Base-by-base conservation (phyloP, 192 early-diverging fungal species). In the Pilobolus umbonatus region DNA sequence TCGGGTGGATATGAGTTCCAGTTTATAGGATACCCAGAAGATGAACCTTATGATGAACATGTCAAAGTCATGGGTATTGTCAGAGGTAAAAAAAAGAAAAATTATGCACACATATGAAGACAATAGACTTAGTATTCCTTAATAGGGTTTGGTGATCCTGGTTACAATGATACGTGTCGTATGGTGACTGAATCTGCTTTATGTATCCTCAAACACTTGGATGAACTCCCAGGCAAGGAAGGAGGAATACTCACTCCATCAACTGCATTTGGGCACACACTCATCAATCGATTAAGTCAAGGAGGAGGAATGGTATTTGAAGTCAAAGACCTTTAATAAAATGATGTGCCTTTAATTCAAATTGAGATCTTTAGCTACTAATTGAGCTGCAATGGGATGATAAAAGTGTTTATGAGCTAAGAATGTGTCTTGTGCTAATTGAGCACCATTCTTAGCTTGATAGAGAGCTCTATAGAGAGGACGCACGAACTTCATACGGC, bases 401-500 rank as follows among this genome's bases (percentile, higher is more conserved):
- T 98, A 99, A 62, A 92, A 93, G 2, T 66, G 69, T 44, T 80
- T 81, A 66, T 93, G 64, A 50, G 85, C 73, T 64, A 76, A 32
- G 70, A 93, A 98, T 7, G 92, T 92, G 58, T 80, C 62, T 60
- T 79, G 77, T n/a, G 96, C 95, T 34, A 97, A 60, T 29, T 82
- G 76, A 30, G 69, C 67, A 14, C 90, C 91, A 53, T 90, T 85
- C 22, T 82, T 80, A 56, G 81, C 79, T 38, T 76, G 69, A 68
- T 83, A 77, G 11, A 91, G 69, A 30, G 76, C 36, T 31, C 89
- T 80, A 63, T 91, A 95, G 21, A 98, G 76, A 31, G 93, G 91
- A 6, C 91, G 72, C 2, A 88, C 85, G 65, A 81, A 95, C 74
- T 96, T 96, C 95, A 98, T 96, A 43, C 95, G 78, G 1, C 96